Percentiles rank a stretch among this genome's conserved stretches.
Conservation (phyloP, 257 asterid species). For the Primulina huaijiensis region DNA sequence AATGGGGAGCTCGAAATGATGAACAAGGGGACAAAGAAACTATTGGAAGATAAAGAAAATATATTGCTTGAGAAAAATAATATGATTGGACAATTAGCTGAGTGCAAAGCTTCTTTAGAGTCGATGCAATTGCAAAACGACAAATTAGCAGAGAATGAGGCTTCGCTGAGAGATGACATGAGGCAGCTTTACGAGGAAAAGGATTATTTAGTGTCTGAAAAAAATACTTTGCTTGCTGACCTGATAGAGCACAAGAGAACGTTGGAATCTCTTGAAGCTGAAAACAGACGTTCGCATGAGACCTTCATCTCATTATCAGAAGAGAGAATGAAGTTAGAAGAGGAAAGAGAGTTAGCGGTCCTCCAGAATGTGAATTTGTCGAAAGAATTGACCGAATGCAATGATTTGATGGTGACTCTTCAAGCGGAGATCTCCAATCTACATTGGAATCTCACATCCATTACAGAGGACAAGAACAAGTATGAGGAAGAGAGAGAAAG, state of each 20-base stretch:
- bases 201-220: slow-evolving; percentile 44
- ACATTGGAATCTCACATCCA: slow-evolving; percentile 33
- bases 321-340: slow-evolving; percentile 51
- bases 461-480: slow-evolving; percentile 51
- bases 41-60: slow-evolving; percentile 47
- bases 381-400: slow-evolving; percentile 41
- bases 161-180: slow-evolving; percentile 49
- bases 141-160: slow-evolving; percentile 30
- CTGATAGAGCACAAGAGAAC: slow-evolving; percentile 42
- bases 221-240: slow-evolving; percentile 47
- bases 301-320: slow-evolving; percentile 37
- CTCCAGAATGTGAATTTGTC: slow-evolving; percentile 47
- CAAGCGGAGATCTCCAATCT: slow-evolving; percentile 53
- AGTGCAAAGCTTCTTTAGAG: slow-evolving; percentile 48
- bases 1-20: slow-evolving; percentile 37
- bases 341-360: slow-evolving; percentile 42
- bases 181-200: slow-evolving; percentile 53
- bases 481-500: slow-evolving; percentile 51
- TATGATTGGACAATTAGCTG: slow-evolving; percentile 47
- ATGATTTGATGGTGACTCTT: slow-evolving; percentile 47
- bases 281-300: slow-evolving; percentile 45
- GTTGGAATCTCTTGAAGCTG: slow-evolving; percentile 53
- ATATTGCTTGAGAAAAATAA: slow-evolving; percentile 51
- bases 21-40: slow-evolving; percentile 53
- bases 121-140: slow-evolving; percentile 45